phyloP scores from a whole-genome alignment of 1,139 yeast species.

The Kodamaea sp. region DNA sequence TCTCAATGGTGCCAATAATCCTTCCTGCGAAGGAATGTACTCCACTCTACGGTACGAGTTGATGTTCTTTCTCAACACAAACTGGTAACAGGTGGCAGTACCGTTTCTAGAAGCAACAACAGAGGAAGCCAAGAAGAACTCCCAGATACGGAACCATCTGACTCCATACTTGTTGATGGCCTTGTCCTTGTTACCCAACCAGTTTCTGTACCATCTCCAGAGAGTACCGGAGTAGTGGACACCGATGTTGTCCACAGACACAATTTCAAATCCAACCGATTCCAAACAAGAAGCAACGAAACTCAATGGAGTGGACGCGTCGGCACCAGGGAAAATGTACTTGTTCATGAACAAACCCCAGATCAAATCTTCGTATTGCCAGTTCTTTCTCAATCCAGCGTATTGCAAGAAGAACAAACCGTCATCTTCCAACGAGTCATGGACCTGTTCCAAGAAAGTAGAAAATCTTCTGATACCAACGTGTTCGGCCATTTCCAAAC shows the following conservation, averaged over 20 bases:
- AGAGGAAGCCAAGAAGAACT: conserved; percentile 80
- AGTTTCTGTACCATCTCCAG: conserved; percentile 95
- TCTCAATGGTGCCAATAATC: conserved; percentile 64
- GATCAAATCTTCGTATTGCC: conserved; percentile 93
- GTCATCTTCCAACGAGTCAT: conserved; percentile 87
- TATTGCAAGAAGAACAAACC: conserved; percentile 86
- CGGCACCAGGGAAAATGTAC: conserved; percentile 97
- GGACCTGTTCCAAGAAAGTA: conserved; percentile 74
- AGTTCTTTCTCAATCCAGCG: conserved; percentile 86
- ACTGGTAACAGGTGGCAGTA: conserved; percentile 90
- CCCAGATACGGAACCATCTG: conserved; percentile 95
- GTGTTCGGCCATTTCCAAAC: conserved; percentile 96
- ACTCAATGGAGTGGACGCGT: conserved; percentile 91
- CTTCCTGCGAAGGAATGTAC: conserved; percentile 77
- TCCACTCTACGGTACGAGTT: conserved; percentile 83
- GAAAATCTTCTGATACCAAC: conserved; percentile 88
- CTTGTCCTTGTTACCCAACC: conserved; percentile 82
- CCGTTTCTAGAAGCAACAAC: conserved; percentile 90
- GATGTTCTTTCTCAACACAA: conserved; percentile 84
- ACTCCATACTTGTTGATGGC: conserved; percentile 80
- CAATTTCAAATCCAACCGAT: conserved; percentile 84
- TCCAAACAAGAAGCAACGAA: conserved; percentile 79
- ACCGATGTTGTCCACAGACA: conserved; percentile 83
- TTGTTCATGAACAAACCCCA: conserved; percentile 98
- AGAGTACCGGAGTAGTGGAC: conserved; percentile 90